Evolutionary conservation across 2,329 filamentous ascomycete genomes (phyloP).

Genomic region (Trichoderma koningii): DNA sequence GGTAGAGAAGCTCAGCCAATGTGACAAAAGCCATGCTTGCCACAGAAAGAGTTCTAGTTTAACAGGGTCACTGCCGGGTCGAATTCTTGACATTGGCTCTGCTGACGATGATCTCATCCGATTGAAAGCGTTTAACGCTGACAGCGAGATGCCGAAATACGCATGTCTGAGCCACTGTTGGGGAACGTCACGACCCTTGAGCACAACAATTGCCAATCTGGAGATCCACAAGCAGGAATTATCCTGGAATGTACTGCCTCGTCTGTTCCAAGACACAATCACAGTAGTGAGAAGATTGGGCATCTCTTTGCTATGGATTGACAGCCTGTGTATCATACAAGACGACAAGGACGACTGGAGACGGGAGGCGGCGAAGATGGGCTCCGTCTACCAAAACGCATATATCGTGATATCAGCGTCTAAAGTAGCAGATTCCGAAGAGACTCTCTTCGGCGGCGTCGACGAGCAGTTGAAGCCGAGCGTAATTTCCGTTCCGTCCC

Average conservation of each 20-base stretch:
- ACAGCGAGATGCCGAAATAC: neutral
- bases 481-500: neutral
- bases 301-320: constrained; percentile 30
- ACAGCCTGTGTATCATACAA: constrained; percentile 30
- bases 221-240: neutral
- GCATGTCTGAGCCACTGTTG: constrained; percentile 31
- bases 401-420: constrained; percentile 27
- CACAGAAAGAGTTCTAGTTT: neutral
- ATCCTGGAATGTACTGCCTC: constrained; percentile 6
- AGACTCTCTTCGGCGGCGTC: constrained; percentile 20
- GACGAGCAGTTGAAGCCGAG: neutral
- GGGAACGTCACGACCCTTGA: constrained; percentile 8
- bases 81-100: constrained; percentile 15
- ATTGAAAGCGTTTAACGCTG: neutral
- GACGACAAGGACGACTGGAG: constrained; percentile 26
- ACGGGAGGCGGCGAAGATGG: constrained; percentile 29
- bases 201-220: constrained; percentile 15
- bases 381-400: constrained; percentile 27
- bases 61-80: neutral
- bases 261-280: constrained; percentile 27
- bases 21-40: neutral
- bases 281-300: constrained; percentile 26
- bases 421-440: neutral
- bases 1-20: neutral
- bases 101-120: neutral